Evolutionary conservation across 2,329 filamentous ascomycete species (phyloP).

Genomic region (Exophiala phaeomuriformis): DNA sequence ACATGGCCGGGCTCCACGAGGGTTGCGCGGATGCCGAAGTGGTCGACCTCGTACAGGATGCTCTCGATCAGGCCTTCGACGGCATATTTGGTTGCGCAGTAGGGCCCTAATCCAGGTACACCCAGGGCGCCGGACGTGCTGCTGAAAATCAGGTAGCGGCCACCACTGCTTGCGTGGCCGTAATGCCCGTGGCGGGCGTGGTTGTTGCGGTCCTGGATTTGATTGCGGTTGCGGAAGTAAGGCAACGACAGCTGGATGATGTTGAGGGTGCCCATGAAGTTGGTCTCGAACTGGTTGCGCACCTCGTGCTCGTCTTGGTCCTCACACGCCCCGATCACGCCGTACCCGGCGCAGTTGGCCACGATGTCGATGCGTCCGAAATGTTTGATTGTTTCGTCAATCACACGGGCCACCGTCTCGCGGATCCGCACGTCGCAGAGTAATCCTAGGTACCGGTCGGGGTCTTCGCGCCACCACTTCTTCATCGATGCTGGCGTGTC

Average conservation of each 20-base stretch:
- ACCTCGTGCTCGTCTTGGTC: constrained; percentile 95
- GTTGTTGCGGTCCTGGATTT: too few species aligned
- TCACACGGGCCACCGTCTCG: constrained; percentile 65
- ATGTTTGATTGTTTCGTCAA: constrained; percentile 61
- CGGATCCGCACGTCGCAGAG: constrained; percentile 83
- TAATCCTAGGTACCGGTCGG: constrained; percentile 58
- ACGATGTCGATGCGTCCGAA: constrained; percentile 84
- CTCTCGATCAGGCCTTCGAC: constrained; percentile 93
- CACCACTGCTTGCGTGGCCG: constrained; percentile 35
- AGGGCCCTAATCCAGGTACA: constrained; percentile 84
- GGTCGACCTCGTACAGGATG: constrained; percentile 90
- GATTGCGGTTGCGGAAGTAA: constrained; percentile 68
- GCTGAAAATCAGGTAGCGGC: constrained; percentile 90
- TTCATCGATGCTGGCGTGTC: constrained; percentile 66
- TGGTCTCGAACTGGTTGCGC: constrained; percentile 93
- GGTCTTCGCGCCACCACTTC: constrained; percentile 54
- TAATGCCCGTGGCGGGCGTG: too few species aligned
- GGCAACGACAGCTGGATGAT: constrained; percentile 85
- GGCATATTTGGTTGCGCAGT: constrained; percentile 95
- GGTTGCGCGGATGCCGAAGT: constrained; percentile 87
- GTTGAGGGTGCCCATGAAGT: constrained; percentile 91
- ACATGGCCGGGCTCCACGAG: constrained; percentile 88
- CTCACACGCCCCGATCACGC: constrained; percentile 90
- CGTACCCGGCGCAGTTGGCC: constrained; percentile 90
- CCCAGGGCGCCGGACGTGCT: constrained; percentile 88